Percentiles rank a stretch among this genome's conserved stretches.
phyloP scores from a whole-genome alignment of 2,329 filamentous ascomycete genomes.

The Verticillium dahliae region DNA sequence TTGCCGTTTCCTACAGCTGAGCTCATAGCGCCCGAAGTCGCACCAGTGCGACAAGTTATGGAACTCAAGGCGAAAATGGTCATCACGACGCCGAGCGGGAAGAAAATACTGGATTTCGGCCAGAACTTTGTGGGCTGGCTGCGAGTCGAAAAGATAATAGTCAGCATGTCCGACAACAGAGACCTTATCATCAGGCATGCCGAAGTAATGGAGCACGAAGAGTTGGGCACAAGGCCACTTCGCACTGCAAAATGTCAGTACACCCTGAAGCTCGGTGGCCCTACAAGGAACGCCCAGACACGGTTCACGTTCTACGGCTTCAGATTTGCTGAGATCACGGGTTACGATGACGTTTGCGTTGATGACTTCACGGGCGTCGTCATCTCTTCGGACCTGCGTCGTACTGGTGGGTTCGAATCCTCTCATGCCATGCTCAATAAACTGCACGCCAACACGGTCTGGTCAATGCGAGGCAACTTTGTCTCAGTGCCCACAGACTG shows the following conservation, averaged over 20 bases:
- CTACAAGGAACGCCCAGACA: slow-evolving; percentile 28
- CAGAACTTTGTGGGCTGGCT: slow-evolving; percentile 47
- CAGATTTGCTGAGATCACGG: slow-evolving; percentile 29
- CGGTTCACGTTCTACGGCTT: slow-evolving; percentile 48
- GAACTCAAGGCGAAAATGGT: slow-evolving; percentile 14
- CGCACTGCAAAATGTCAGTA: slow-evolving; percentile 35
- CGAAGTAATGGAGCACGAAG: slow-evolving; percentile 46
- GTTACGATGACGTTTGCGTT: slow-evolving; percentile 22
- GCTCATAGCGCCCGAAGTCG: slow-evolving; percentile 22
- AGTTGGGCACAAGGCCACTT: slow-evolving; percentile 33
- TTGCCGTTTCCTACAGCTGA: slow-evolving; percentile 10
- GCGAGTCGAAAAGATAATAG: slow-evolving; percentile 22
- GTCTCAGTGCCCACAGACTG: background rate
- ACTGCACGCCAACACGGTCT: background rate
- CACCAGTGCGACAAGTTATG: slow-evolving; percentile 19
- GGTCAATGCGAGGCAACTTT: slow-evolving; percentile 1
- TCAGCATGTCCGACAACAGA: slow-evolving; percentile 16
- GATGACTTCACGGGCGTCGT: slow-evolving; percentile 14
- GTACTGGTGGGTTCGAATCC: background rate
- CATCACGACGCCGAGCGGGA: slow-evolving; percentile 28
- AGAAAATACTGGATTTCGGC: slow-evolving; percentile 47
- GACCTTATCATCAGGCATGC: slow-evolving; percentile 41
- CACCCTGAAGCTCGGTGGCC: slow-evolving; percentile 22
- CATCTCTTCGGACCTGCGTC: background rate
- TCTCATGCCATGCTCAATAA: background rate